phyloP scores from a whole-genome alignment of 192 early-diverging fungal genomes.

The Entomortierella lignicola region DNA sequence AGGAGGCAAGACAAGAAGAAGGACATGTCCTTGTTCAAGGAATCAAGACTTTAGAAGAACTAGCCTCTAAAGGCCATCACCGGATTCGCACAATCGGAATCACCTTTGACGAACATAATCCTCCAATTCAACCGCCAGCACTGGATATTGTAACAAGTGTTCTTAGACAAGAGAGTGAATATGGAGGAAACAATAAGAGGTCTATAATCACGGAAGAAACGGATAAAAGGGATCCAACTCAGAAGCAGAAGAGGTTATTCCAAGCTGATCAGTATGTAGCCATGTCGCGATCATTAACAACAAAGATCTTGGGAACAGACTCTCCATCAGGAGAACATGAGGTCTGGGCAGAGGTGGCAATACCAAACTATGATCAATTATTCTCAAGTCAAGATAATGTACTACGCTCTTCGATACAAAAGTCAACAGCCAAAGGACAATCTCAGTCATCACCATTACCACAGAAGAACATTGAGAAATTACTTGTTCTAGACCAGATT shows the following conservation, averaged over 20 bases:
- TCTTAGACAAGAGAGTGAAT: not conserved
- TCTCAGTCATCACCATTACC: too few species aligned
- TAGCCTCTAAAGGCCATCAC: conserved; percentile 29
- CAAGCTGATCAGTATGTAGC: conserved; percentile 57
- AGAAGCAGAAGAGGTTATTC: conserved; percentile 3
- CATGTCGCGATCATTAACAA: conserved; percentile 47
- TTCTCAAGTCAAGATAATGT: conserved; percentile 9
- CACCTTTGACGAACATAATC: conserved; percentile 32
- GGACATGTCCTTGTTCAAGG: conserved; percentile 45
- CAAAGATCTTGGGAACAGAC: conserved; percentile 59
- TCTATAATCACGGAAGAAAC: not conserved
- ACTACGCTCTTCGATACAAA: not conserved
- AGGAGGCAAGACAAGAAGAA: conserved; percentile 18
- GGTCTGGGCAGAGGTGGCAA: conserved; percentile 59
- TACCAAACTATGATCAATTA: conserved; percentile 40
- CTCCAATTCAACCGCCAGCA: conserved; percentile 28
- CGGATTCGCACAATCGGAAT: conserved; percentile 37
- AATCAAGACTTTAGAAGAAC: conserved; percentile 43
- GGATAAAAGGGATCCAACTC: not conserved
- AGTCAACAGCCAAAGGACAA: too few species aligned
- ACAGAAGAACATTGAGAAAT: not conserved
- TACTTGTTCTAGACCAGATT: conserved; percentile 60
- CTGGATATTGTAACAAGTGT: conserved; percentile 22
- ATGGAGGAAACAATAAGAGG: not conserved
- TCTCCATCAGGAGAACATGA: conserved; percentile 53